phyloP scores from a whole-genome alignment of 345 rosid genomes.

The Turnera subulata region DNA sequence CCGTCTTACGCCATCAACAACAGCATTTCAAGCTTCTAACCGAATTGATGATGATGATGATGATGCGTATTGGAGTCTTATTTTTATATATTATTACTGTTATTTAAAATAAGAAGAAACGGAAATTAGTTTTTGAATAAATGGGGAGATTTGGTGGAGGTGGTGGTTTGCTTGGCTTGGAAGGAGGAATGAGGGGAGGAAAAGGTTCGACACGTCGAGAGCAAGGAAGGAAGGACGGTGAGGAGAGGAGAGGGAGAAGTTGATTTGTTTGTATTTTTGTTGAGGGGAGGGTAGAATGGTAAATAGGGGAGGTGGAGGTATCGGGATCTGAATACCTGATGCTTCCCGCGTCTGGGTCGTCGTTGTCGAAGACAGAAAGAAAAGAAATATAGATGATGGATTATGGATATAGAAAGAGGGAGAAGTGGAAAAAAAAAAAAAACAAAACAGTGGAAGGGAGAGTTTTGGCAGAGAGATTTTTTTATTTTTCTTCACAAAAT shows the following conservation, averaged over 20 bases:
- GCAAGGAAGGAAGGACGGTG: neutral
- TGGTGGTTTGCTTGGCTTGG: constrained; percentile 19
- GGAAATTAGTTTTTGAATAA: neutral
- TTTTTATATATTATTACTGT: too few species aligned
- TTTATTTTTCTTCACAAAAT: too few species aligned
- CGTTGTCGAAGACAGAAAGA: neutral
- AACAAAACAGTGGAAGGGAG: too few species aligned
- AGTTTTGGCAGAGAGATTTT: too few species aligned
- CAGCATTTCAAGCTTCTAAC: neutral
- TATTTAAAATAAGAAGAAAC: neutral
- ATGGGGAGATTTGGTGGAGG: neutral
- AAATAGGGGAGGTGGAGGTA: neutral
- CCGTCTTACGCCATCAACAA: neutral
- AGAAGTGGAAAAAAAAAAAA: too few species aligned
- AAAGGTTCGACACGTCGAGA: constrained; percentile 10
- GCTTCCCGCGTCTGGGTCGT: too few species aligned
- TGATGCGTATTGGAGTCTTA: too few species aligned
- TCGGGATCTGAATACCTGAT: neutral
- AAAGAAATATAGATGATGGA: neutral
- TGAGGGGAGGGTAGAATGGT: constrained; percentile 1
- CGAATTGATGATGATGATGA: neutral
- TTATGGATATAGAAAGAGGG: neutral
- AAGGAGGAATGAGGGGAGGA: constrained; percentile 22
- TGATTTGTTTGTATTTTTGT: too few species aligned
- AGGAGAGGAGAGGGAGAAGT: neutral